Conservation (phyloP, 768 basidiomycete species). For the Lyophyllum semitale region DNA sequence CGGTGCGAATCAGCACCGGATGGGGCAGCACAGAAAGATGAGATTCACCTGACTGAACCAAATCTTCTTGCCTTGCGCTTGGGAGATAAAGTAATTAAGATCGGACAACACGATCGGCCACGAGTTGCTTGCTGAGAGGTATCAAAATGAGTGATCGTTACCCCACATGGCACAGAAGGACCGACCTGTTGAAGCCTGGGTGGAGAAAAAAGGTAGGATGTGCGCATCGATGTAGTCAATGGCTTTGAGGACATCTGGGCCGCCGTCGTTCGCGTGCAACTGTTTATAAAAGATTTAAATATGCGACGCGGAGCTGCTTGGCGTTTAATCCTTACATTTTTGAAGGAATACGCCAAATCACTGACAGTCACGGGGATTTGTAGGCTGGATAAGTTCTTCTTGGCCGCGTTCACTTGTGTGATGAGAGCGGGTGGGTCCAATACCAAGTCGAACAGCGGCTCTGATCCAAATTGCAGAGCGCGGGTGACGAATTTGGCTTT, state of each 20-base stretch:
- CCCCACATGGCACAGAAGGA: background rate
- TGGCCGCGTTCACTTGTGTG: slow-evolving; percentile 49
- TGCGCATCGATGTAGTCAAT: slow-evolving; percentile 69
- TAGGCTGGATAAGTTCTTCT: slow-evolving; percentile 49
- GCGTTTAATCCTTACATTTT: slow-evolving; percentile 27
- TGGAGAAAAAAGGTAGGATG: slow-evolving; percentile 71
- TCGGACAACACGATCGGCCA: slow-evolving; percentile 66
- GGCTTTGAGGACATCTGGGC: slow-evolving; percentile 55
- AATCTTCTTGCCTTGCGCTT: slow-evolving; percentile 72
- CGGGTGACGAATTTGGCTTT: slow-evolving; percentile 68
- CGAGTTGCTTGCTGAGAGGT: slow-evolving; percentile 46
- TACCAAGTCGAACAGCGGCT: slow-evolving; percentile 64
- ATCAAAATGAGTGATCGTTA: background rate
- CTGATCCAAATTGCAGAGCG: slow-evolving; percentile 70
- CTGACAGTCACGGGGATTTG: slow-evolving; percentile 72
- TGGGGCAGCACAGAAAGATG: background rate
- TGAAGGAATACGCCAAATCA: slow-evolving; percentile 64
- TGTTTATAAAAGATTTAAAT: slow-evolving; percentile 2
- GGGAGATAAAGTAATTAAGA: slow-evolving; percentile 66
- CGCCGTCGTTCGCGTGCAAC: slow-evolving; percentile 48
- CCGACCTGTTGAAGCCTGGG: slow-evolving; percentile 56
- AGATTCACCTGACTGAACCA: slow-evolving; percentile 64
- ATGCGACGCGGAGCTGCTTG: background rate
- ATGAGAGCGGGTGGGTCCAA: slow-evolving; percentile 51
- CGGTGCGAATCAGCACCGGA: background rate